Percentiles rank a stretch among this genome's conserved stretches.
Evolutionary conservation across 805 yeast species (phyloP).

Genomic region (Torulaspora indica): DNA sequence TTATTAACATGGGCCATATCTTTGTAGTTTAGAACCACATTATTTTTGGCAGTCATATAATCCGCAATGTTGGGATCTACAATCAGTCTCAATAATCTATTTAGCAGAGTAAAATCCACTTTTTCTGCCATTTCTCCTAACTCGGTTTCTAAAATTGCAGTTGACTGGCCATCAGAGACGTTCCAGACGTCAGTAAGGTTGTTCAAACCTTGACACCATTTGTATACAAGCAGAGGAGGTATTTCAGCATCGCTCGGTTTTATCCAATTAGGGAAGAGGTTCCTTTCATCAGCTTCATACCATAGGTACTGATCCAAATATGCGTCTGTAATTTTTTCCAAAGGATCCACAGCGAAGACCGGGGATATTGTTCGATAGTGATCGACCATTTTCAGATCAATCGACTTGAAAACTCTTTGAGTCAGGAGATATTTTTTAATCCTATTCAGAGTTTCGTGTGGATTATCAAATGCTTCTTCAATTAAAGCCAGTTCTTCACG

Average conservation of each 20-base stretch:
- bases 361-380: conserved; percentile 80
- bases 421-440: conserved; percentile 78
- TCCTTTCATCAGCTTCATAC: conserved; percentile 88
- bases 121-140: conserved; percentile 73
- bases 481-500: conserved; percentile 89
- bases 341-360: conserved; percentile 80
- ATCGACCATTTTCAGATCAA: conserved; percentile 84
- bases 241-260: conserved; percentile 93
- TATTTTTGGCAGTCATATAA: conserved; percentile 87
- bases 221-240: conserved; percentile 85
- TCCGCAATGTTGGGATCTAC: conserved; percentile 92
- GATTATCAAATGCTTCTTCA: conserved; percentile 95
- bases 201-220: conserved; percentile 91
- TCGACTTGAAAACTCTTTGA: conserved; percentile 89
- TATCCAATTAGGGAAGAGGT: conserved; percentile 90
- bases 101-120: conserved; percentile 80
- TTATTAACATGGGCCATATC: conserved; percentile 94
- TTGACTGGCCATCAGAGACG: conserved; percentile 63
- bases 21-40: conserved; percentile 73
- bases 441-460: conserved; percentile 84
- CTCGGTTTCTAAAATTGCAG: conserved; percentile 78
- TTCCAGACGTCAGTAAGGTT: conserved; percentile 78
- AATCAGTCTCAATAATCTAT: conserved; percentile 71
- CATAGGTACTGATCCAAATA: conserved; percentile 92
- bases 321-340: conserved; percentile 94